A percentile compares a stretch with the other conserved stretches of the same genome.
phyloP scores from a whole-genome alignment of 108 stramenopile species.

The Skeletonema potamos region DNA sequence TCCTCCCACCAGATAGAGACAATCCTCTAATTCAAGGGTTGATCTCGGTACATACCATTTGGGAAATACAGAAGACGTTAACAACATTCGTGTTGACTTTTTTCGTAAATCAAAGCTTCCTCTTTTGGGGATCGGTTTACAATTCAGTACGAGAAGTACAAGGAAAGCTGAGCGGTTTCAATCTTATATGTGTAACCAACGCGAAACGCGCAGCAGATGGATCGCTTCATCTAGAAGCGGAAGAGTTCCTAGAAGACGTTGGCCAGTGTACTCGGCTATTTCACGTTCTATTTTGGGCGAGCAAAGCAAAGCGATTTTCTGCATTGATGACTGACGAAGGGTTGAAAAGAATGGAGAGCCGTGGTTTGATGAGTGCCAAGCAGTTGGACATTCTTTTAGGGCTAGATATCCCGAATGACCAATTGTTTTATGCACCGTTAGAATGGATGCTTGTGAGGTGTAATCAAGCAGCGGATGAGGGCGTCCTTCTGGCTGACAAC shows the following conservation, averaged over 20 bases:
- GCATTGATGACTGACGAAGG: conserved; percentile 11
- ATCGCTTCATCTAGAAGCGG: conserved; percentile 4
- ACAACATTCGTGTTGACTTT: conserved; percentile 38
- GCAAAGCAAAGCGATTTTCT: conserved; percentile 17
- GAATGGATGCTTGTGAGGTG: conserved; percentile 27
- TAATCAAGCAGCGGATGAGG: conserved; percentile 21
- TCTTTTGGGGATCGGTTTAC: conserved; percentile 28
- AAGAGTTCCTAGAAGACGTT: conserved; percentile 16
- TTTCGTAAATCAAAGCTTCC: conserved; percentile 29
- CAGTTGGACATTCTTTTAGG: background rate
- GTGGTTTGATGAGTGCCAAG: conserved; percentile 23
- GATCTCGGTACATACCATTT: background rate
- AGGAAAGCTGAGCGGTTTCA: background rate
- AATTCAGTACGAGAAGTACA: conserved; percentile 24
- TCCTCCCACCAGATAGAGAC: background rate
- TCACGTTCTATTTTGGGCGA: conserved; percentile 29
- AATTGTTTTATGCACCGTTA: conserved; percentile 13
- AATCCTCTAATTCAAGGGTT: conserved; percentile 6
- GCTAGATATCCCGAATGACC: conserved; percentile 3
- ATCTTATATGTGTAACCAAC: conserved; percentile 8
- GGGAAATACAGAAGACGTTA: conserved; percentile 6
- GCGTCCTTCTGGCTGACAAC: conserved; percentile 1
- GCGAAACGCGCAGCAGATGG: background rate
- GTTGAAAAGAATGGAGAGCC: conserved; percentile 1
- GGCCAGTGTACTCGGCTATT: conserved; percentile 20